phyloP scores from a whole-genome alignment of 129 eudicot species.

The Glebionis coronaria region DNA sequence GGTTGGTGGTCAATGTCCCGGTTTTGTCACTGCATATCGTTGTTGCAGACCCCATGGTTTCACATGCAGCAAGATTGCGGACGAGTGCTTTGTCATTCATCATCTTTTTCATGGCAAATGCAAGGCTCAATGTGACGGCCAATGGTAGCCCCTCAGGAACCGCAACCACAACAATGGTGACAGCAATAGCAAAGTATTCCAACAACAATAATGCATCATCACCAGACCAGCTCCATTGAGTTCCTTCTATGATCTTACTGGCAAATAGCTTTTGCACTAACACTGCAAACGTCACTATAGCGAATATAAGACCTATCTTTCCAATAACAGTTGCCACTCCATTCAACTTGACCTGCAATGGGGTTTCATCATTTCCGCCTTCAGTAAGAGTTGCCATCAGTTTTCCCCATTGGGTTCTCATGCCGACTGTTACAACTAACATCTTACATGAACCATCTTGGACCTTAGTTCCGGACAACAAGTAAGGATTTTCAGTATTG shows the following conservation, averaged over 20 bases:
- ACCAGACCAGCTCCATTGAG: constrained; percentile 61
- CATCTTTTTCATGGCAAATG: constrained; percentile 94
- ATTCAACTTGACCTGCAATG: constrained; percentile 78
- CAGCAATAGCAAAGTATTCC: constrained; percentile 90
- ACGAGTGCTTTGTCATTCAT: constrained; percentile 96
- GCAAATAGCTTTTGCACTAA: constrained; percentile 53
- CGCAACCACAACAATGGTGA: constrained; percentile 90
- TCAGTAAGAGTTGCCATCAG: constrained; percentile 91
- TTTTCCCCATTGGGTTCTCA: constrained; percentile 98
- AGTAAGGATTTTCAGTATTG: constrained; percentile 60
- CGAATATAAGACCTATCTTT: constrained; percentile 81
- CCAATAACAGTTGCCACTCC: constrained; percentile 94
- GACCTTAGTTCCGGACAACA: constrained; percentile 92
- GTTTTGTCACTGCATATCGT: constrained; percentile 95
- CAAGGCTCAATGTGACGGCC: constrained; percentile 87
- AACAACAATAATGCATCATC: constrained; percentile 68
- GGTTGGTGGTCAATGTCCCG: constrained; percentile 86
- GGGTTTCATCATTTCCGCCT: constrained; percentile 94
- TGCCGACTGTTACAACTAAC: constrained; percentile 85
- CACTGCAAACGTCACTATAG: constrained; percentile 80
- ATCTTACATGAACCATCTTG: constrained; percentile 98
- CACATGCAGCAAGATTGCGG: constrained; percentile 88
- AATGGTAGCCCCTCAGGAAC: constrained; percentile 94
- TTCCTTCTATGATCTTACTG: constrained; percentile 51
- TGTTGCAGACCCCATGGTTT: constrained; percentile 97